Evolutionary conservation across 2,329 filamentous ascomycete genomes (phyloP).

Genomic region (Dryadomyces quercivorus): DNA sequence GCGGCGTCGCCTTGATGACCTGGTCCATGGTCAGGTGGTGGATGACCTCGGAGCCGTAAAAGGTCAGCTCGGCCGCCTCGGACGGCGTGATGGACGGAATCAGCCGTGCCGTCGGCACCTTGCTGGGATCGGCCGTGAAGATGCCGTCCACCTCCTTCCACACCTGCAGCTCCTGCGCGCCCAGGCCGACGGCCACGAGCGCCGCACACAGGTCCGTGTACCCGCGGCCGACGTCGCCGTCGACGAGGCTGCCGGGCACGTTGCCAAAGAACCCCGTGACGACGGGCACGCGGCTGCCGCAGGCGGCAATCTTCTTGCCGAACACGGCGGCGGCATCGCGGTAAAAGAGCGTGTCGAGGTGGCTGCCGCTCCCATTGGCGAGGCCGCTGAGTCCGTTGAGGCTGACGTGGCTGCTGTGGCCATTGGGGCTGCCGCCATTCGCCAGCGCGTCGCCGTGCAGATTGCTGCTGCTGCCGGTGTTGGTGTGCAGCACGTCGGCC

Average conservation of each 20-base stretch:
- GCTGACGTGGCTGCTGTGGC: background rate
- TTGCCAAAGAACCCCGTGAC: constrained; percentile 92
- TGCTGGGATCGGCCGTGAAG: constrained; percentile 57
- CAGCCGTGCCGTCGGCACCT: constrained; percentile 87
- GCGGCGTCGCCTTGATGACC: constrained; percentile 64
- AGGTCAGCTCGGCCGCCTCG: constrained; percentile 91
- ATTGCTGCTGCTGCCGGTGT: background rate
- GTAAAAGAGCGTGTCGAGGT: constrained; percentile 59
- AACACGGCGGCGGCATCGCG: constrained; percentile 49
- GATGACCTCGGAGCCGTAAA: constrained; percentile 91
- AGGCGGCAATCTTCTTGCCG: constrained; percentile 50
- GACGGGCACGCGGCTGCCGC: constrained; percentile 52
- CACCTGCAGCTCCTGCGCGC: constrained; percentile 81
- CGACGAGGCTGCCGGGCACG: constrained; percentile 76
- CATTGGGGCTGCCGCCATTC: background rate
- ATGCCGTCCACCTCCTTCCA: constrained; percentile 90
- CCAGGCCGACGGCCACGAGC: constrained; percentile 77
- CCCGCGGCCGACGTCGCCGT: constrained; percentile 74
- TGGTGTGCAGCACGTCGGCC: constrained; percentile 32
- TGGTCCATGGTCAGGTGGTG: constrained; percentile 99
- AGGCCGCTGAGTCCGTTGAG: background rate
- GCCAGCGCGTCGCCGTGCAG: background rate
- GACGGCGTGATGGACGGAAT: constrained; percentile 80
- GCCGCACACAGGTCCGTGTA: constrained; percentile 96
- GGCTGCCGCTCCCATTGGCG: constrained; percentile 21